Conservation (phyloP, 2,329 filamentous ascomycete genomes). For the Fusarium chuoi region DNA sequence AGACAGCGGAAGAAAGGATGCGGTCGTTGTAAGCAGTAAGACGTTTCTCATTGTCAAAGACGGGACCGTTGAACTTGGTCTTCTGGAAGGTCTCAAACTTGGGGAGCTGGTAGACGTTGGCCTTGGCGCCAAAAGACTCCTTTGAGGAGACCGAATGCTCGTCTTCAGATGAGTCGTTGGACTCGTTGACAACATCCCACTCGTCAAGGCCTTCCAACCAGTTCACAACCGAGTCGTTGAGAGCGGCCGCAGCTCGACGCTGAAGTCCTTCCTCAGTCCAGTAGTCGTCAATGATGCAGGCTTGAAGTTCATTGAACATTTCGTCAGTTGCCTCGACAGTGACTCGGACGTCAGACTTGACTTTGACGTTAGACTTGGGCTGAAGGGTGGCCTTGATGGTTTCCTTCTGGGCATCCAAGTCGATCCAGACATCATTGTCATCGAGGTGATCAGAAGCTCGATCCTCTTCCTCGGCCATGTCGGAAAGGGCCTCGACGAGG, state of each 20-base stretch:
- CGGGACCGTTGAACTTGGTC: not conserved
- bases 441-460: not conserved
- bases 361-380: not conserved
- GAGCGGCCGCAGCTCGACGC: not conserved
- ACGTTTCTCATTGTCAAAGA: not conserved
- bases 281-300: not conserved
- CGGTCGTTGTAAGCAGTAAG: not conserved
- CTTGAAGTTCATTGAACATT: not conserved
- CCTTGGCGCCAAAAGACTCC: not conserved
- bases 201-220: not conserved
- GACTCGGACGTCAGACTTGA: not conserved
- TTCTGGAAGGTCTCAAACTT: no score
- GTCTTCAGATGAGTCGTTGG: not conserved
- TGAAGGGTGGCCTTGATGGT: not conserved
- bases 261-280: rapidly evolving
- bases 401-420: not conserved
- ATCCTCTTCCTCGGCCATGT: not conserved
- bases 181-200: not conserved
- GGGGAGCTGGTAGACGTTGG: not conserved
- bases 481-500: not conserved
- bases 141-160: not conserved
- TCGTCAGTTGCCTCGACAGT: rapidly evolving
- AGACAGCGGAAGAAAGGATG: not conserved
- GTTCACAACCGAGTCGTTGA: rapidly evolving
- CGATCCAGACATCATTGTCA: not conserved